phyloP scores from a whole-genome alignment of 2,329 filamentous ascomycete genomes.

The Ophioceras dolichostomum region DNA sequence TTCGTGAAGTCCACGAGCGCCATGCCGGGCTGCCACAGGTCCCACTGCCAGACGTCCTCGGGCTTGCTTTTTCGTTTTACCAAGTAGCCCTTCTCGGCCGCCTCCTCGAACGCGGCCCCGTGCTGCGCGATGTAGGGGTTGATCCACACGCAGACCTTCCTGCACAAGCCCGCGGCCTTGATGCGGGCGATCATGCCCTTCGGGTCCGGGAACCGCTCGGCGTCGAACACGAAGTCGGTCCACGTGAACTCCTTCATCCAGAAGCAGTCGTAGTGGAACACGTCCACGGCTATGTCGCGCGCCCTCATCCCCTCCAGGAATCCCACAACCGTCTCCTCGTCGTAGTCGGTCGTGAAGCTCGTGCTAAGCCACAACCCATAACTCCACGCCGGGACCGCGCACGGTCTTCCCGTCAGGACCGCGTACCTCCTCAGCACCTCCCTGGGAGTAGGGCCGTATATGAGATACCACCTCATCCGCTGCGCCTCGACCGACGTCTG shows the following conservation, averaged over 20 bases:
- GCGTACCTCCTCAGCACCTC: slow-evolving; percentile 59
- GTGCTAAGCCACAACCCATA: slow-evolving; percentile 69
- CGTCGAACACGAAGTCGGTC: slow-evolving; percentile 64
- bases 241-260: slow-evolving; percentile 67
- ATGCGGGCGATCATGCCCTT: slow-evolving; percentile 50
- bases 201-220: slow-evolving; percentile 56
- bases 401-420: slow-evolving; percentile 52
- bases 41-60: slow-evolving; percentile 59
- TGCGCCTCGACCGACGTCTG: slow-evolving; percentile 60
- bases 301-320: slow-evolving; percentile 59
- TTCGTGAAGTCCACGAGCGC: slow-evolving; percentile 64
- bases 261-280: slow-evolving; percentile 70
- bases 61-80: slow-evolving; percentile 53
- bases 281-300: slow-evolving; percentile 52
- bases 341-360: slow-evolving; percentile 62
- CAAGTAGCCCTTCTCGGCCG: slow-evolving; percentile 54
- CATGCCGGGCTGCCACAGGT: slow-evolving; percentile 69
- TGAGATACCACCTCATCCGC: slow-evolving; percentile 60
- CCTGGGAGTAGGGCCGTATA: slow-evolving; percentile 59
- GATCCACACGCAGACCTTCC: slow-evolving; percentile 64
- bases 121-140: slow-evolving; percentile 64
- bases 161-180: slow-evolving; percentile 47
- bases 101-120: slow-evolving; percentile 51
- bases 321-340: slow-evolving; percentile 52
- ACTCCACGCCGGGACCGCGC: slow-evolving; percentile 58